Evolutionary conservation across 2,329 filamentous ascomycete species (phyloP), one percentile per base, ranked within the genome.

Genomic region (Cladophialophora immunda): DNA sequence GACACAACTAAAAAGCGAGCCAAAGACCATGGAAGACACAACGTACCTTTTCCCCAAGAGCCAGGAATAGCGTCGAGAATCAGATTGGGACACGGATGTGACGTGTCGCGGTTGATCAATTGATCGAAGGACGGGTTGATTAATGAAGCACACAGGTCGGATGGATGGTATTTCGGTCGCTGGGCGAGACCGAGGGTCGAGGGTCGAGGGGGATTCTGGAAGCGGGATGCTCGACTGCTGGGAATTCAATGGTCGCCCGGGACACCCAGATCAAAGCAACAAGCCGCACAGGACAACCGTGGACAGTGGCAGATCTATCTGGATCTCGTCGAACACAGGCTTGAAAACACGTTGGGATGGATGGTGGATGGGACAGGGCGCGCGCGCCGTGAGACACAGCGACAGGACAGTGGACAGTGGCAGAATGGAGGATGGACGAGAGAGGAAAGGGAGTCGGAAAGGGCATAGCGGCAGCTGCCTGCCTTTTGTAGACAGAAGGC

Each of bases 391-490:
- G 45, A 50, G 45, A 50, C 45, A 50, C 45, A 25, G 45, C 45
- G 45, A 50, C 45, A 50, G 57, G 19, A n/a, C 29, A 36, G 27
- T 61, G 58, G 59, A 55, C 60, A 55, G 38, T 36, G 61, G 54
- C 54, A 57, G 54, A 55, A 47, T 32, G 45, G 65, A 59, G 63
- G 36, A 60, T 70, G 68, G 68, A 70, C 68, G 66, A 70, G 68
- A 70, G 68, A 70, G 68, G 68, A 70, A 70, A 70, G 65, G 65
- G 68, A 70, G 56, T 70, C 68, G 66, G 68, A 70, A 70, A 70
- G 68, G 68, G 68, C 65, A 70, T 70, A 70, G 68, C 66, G 68
- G 68, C 68, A 65, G 59, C 63, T 68, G 65, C 68, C 66, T 70
- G 66, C 68, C 68, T 70, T 70, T 68, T 68, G 66, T 68, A 70